phyloP scores from a whole-genome alignment of 192 early-diverging fungal genomes.

The Phycomyces blakesleeanus region DNA sequence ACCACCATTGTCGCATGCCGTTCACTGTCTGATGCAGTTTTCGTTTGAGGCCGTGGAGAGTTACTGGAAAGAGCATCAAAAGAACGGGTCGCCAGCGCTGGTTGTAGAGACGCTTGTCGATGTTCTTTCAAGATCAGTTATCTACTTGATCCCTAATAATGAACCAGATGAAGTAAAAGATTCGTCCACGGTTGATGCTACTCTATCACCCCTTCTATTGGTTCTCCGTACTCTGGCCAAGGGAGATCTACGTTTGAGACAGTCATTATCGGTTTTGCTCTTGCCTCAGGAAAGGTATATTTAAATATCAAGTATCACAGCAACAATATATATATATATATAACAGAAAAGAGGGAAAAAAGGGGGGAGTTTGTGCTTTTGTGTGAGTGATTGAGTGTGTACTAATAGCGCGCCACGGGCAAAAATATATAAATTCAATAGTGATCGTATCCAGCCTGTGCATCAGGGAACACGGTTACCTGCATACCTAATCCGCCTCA shows the following conservation, averaged over 20 bases:
- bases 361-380: background rate
- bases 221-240: constrained; percentile 60
- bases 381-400: no score
- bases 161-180: constrained; percentile 43
- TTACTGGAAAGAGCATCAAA: constrained; percentile 23
- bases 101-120: constrained; percentile 37
- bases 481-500: constrained; percentile 60
- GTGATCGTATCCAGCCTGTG: constrained; percentile 69
- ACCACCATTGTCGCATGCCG: constrained; percentile 72
- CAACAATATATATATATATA: background rate
- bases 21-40: constrained; percentile 69
- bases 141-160: constrained; percentile 22
- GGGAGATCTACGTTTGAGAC: constrained; percentile 40
- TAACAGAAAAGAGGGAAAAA: background rate
- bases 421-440: constrained; percentile 17
- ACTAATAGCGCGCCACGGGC: background rate
- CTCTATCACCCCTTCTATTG: constrained; percentile 62
- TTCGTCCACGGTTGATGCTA: constrained; percentile 54
- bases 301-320: background rate
- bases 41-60: constrained; percentile 34
- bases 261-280: constrained; percentile 36
- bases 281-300: constrained; percentile 67
- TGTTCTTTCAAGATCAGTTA: constrained; percentile 23
- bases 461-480: constrained; percentile 59
- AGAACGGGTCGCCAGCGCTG: constrained; percentile 19